Evolutionary conservation across 2,329 filamentous ascomycete species (phyloP).

Genomic region (Cytospora chrysosperma): DNA sequence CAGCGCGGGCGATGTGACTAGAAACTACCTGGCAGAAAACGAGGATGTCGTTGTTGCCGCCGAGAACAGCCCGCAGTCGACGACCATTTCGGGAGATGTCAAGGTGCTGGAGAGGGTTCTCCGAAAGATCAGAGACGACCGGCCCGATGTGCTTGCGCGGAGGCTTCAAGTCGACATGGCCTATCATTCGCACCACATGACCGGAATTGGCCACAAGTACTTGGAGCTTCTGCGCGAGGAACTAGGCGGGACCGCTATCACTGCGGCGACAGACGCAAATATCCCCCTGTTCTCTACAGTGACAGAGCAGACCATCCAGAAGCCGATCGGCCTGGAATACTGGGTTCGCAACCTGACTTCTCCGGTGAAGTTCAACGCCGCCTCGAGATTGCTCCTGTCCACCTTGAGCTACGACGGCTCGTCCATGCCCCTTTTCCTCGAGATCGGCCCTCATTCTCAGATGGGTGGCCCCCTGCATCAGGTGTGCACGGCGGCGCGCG

Average conservation of each 20-base stretch:
- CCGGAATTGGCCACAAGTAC: not conserved
- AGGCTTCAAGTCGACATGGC: conserved; percentile 14
- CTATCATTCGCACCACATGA: conserved; percentile 19
- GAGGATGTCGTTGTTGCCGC: conserved; percentile 9
- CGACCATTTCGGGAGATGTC: conserved; percentile 22
- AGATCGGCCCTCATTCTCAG: conserved; percentile 22
- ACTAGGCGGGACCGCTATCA: too few relatives aligned
- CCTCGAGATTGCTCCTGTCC: not conserved
- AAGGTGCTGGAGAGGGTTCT: not conserved
- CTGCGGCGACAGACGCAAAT: conserved; percentile 9
- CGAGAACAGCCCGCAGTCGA: conserved; percentile 10
- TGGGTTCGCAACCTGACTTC: conserved; percentile 1
- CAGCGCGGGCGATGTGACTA: not conserved
- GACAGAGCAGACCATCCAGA: conserved; percentile 39
- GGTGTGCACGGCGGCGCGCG: conserved; percentile 41
- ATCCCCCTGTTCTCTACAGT: conserved; percentile 46
- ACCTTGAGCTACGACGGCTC: not conserved
- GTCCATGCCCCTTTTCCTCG: conserved; percentile 1
- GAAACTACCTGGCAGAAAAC: not conserved
- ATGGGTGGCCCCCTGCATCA: conserved; percentile 20
- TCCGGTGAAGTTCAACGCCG: conserved; percentile 7
- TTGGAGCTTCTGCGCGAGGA: not conserved
- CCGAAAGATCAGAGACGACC: not conserved
- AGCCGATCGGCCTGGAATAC: conserved; percentile 16
- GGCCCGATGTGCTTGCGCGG: conserved; percentile 24